Percentiles rank a stretch among this genome's conserved stretches.
phyloP scores from a whole-genome alignment of 768 basidiomycete species.

The Phanerochaete sordida region DNA sequence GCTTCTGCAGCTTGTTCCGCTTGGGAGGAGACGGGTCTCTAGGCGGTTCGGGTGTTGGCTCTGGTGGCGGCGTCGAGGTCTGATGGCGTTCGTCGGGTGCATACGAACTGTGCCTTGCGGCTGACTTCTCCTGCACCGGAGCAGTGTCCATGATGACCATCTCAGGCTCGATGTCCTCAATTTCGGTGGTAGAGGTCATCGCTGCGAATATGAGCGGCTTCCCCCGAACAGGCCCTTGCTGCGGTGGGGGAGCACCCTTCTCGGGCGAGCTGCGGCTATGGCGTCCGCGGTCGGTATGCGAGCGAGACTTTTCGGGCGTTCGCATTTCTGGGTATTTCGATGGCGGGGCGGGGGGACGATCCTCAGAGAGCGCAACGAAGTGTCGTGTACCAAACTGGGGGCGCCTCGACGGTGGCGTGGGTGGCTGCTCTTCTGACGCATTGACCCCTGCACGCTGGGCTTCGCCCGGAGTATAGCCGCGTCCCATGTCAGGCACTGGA shows the following conservation, averaged over 20 bases:
- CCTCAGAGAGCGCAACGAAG: neutral
- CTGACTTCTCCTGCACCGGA: constrained; percentile 1
- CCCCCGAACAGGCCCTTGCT: constrained; percentile 30
- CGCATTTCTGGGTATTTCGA: neutral
- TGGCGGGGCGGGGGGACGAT: neutral
- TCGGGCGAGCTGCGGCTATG: neutral
- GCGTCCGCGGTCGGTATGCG: neutral
- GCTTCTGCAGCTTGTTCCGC: constrained; percentile 18
- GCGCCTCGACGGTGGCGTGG: neutral
- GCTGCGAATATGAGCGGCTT: constrained; percentile 66
- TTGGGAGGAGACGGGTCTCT: constrained; percentile 3
- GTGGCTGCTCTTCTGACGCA: neutral
- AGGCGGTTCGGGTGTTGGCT: constrained; percentile 1
- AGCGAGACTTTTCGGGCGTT: neutral
- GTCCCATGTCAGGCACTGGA: neutral
- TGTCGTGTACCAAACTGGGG: neutral
- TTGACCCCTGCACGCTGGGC: neutral
- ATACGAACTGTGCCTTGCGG: neutral
- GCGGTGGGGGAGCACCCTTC: constrained; percentile 4
- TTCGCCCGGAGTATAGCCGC: neutral
- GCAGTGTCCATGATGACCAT: constrained; percentile 1
- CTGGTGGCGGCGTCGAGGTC: constrained; percentile 14
- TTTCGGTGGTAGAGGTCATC: constrained; percentile 28
- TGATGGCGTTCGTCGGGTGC: neutral
- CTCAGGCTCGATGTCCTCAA: constrained; percentile 7